Conservation (phyloP, 2,329 filamentous ascomycete species). For the Ophiocordyceps camponoti-floridani region DNA sequence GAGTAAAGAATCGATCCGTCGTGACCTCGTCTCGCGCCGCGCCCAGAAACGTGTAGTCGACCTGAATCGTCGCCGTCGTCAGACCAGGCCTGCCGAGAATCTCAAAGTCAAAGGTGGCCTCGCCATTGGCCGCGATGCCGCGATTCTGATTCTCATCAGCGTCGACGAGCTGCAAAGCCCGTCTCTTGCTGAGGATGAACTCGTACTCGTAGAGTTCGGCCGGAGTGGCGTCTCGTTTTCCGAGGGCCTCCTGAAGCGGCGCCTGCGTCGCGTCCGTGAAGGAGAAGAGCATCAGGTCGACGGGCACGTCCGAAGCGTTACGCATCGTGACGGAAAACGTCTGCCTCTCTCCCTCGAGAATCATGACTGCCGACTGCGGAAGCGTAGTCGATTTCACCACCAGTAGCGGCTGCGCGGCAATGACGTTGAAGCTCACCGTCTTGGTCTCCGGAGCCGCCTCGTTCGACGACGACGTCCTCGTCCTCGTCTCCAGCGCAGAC, state of each 20-base stretch:
- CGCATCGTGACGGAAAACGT: slow-evolving; percentile 62
- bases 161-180: slow-evolving; percentile 41
- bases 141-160: slow-evolving; percentile 27
- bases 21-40: slow-evolving; percentile 48
- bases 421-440: slow-evolving; percentile 50
- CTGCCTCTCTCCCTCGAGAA: slow-evolving; percentile 75
- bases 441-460: slow-evolving; percentile 26
- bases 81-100: slow-evolving; percentile 75
- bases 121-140: slow-evolving; percentile 48
- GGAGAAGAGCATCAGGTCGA: slow-evolving; percentile 72
- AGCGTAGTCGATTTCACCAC: slow-evolving; percentile 60
- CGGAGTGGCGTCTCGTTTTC: slow-evolving; percentile 57
- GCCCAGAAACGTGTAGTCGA: slow-evolving; percentile 76
- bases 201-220: slow-evolving; percentile 78
- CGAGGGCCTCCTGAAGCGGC: slow-evolving; percentile 56
- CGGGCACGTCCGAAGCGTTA: slow-evolving; percentile 60
- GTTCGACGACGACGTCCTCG: slow-evolving; percentile 18
- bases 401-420: slow-evolving; percentile 61
- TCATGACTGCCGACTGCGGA: slow-evolving; percentile 73
- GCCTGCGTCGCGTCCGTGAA: slow-evolving; percentile 78
- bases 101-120: slow-evolving; percentile 62
- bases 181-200: slow-evolving; percentile 56
- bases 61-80: slow-evolving; percentile 59
- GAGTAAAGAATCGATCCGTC: slow-evolving; percentile 60
- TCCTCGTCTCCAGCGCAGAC: slow-evolving; percentile 31